These are phyloP conservation scores for Trifolium fragiferum DNA, from an alignment of 306 rosid species.

Conservation along the genomic window DNA sequence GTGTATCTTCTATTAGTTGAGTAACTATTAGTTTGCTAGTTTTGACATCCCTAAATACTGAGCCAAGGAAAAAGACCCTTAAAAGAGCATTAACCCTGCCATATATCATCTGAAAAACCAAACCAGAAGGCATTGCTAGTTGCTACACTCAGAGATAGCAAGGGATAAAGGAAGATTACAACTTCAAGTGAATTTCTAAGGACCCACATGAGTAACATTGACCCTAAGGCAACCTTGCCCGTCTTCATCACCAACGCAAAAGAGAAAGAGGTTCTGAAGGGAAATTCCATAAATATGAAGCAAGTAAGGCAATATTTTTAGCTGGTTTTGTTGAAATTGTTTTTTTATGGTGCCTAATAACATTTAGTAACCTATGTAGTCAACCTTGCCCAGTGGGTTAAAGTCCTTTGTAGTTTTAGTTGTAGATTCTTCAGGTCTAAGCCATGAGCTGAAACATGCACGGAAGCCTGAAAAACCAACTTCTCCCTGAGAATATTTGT, in stretches of 20 bases:
- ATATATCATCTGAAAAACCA: conserved; percentile 5
- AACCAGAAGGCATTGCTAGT: conserved; percentile 12
- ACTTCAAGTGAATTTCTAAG: conserved; percentile 7
- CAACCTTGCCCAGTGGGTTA: background rate
- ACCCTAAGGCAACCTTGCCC: background rate
- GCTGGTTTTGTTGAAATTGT: conserved; percentile 15
- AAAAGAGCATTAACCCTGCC: conserved; percentile 8
- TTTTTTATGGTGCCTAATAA: background rate
- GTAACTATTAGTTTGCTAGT: background rate
- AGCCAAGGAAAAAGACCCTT: background rate
- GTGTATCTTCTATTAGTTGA: conserved; percentile 1
- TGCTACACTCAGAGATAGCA: background rate
- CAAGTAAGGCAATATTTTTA: conserved; percentile 4
- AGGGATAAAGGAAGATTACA: background rate
- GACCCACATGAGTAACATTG: background rate
- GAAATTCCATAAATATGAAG: conserved; percentile 3
- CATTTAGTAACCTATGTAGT: conserved; percentile 1
- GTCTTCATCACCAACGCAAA: background rate
- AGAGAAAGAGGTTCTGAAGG: background rate
- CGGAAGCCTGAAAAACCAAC: conserved; percentile 1
- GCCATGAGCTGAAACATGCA: conserved; percentile 23
- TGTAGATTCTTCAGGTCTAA: conserved; percentile 17
- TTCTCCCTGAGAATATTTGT: conserved; percentile 9
- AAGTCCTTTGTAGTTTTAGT: conserved; percentile 5
- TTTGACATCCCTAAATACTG: background rate